Conservation (phyloP, 2,329 filamentous ascomycete genomes). For the Colletotrichum paranaense region DNA sequence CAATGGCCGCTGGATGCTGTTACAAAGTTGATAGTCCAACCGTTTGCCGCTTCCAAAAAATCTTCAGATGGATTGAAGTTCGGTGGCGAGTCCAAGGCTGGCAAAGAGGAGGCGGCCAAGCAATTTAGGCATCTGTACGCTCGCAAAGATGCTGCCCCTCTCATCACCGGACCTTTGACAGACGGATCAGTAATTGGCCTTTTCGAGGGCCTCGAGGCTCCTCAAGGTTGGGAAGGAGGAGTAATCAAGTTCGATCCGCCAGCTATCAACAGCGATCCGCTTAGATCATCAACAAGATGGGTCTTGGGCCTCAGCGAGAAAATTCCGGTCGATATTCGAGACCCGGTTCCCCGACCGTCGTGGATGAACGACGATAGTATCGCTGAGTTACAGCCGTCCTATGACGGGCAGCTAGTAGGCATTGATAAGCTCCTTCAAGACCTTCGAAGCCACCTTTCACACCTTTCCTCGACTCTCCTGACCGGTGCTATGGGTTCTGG, state of each 20-base stretch:
- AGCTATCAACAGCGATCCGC: constrained; percentile 41
- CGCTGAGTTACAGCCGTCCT: constrained; percentile 66
- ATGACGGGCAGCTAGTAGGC: constrained; percentile 77
- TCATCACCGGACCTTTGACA: constrained; percentile 87
- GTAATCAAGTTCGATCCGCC: constrained; percentile 81
- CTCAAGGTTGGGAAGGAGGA: constrained; percentile 82
- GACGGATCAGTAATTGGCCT: constrained; percentile 83
- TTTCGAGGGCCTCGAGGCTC: constrained; percentile 63
- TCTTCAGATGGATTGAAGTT: constrained; percentile 79
- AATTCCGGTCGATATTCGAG: constrained; percentile 79
- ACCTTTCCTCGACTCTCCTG: constrained; percentile 89
- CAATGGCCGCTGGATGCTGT: constrained; percentile 76
- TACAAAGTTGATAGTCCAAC: constrained; percentile 79
- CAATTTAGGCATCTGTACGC: constrained; percentile 78
- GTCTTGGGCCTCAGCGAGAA: constrained; percentile 81
- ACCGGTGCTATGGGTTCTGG: constrained; percentile 91
- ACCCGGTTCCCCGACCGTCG: constrained; percentile 74
- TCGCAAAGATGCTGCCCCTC: constrained; percentile 32
- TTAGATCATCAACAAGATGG: constrained; percentile 62
- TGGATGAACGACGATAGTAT: constrained; percentile 59
- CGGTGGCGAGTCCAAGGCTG: constrained; percentile 86
- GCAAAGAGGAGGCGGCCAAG: constrained; percentile 81
- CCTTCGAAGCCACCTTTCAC: constrained; percentile 79
- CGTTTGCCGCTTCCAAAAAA: constrained; percentile 74
- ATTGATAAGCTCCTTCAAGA: constrained; percentile 82